Base-by-base conservation (phyloP, 2,329 filamentous ascomycete species). In the Nemania sp. region DNA sequence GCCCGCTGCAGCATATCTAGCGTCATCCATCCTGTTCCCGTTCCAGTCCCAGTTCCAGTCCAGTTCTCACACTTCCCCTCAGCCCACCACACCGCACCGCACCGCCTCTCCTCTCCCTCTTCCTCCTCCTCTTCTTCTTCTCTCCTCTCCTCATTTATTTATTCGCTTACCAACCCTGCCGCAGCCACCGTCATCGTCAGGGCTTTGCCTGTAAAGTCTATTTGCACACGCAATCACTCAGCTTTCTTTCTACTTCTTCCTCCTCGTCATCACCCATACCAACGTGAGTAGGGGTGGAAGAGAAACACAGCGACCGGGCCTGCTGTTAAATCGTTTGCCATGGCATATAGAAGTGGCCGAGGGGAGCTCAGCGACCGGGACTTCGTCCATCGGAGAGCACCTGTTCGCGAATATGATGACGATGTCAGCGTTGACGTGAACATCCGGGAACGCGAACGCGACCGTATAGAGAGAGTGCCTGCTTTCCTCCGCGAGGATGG, bases 401-500 rank as follows among this genome's bases (percentile, higher is more conserved):
- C 75, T 20, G 73, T 71, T 18, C 69, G 73, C 43, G 76, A 78
- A 39, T 76, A 79, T 56, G 71, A 75, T 0, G 65, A 68, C 15
- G 64, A 67, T 7, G 18, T 63, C 2, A 48, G 79, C 42, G 69
- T 77, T 57, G 75, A 77, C 43, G 74, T 81, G 50, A 77, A 76
- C 55, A 73, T 80, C 40, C 77, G 79, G 46, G 79, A 80, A 57
- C 72, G 75, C 45, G 78, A 80, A 56, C 72, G 75, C 46, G 78
- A 80, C n/a, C 71, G 73, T n/a, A 72, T 75, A 45, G 71, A 76
- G 57, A 78, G 80, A 43, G 75, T 79, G 43, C 81, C 81, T 2
- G 75, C 78, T 54, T 85, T 85, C 67, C 72, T 86, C 59, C 79
- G 82, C 51, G 80, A 83, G 2, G 81, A 84, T 42, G 71, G 65